Evolutionary conservation across 306 rosid species (phyloP).

Genomic region (Lablab purpureus): DNA sequence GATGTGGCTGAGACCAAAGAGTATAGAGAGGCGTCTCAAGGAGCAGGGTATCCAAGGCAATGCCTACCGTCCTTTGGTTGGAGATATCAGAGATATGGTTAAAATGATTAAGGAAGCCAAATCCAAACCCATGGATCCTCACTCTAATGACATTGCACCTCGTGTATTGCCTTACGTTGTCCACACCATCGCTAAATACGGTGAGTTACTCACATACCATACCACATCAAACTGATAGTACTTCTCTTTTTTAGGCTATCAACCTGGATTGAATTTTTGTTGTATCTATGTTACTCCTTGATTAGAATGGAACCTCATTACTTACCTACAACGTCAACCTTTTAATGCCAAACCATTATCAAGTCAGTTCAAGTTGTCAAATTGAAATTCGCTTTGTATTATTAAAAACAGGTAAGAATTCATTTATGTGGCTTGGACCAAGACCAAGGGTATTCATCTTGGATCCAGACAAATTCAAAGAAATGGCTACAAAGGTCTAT

Average conservation of each 20-base stretch:
- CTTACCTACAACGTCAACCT: neutral
- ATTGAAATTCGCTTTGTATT: neutral
- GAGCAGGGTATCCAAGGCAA: constrained; percentile 48
- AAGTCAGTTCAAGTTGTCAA: no score
- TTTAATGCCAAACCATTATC: neutral
- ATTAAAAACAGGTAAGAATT: constrained; percentile 43
- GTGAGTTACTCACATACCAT: constrained; percentile 7
- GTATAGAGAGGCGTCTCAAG: constrained; percentile 47
- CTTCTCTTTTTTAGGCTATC: neutral
- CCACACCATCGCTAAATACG: constrained; percentile 52
- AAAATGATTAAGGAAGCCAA: constrained; percentile 51
- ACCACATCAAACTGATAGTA: no score
- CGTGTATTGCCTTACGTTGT: constrained; percentile 55
- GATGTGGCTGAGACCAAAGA: constrained; percentile 54
- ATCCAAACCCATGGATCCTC: constrained; percentile 50
- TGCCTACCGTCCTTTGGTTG: constrained; percentile 47
- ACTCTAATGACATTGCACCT: constrained; percentile 50
- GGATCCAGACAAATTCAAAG: constrained; percentile 54
- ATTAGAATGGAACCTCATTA: neutral
- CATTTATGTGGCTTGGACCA: constrained; percentile 59
- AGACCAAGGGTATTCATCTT: constrained; percentile 47
- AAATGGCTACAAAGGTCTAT: constrained; percentile 47
- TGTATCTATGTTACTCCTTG: neutral
- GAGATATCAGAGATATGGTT: constrained; percentile 55
- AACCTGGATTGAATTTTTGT: neutral